A percentile compares a stretch with the other conserved stretches of the same genome.
Evolutionary conservation across 2,329 filamentous ascomycete species (phyloP).

Genomic region (Fonsecaea erecta): DNA sequence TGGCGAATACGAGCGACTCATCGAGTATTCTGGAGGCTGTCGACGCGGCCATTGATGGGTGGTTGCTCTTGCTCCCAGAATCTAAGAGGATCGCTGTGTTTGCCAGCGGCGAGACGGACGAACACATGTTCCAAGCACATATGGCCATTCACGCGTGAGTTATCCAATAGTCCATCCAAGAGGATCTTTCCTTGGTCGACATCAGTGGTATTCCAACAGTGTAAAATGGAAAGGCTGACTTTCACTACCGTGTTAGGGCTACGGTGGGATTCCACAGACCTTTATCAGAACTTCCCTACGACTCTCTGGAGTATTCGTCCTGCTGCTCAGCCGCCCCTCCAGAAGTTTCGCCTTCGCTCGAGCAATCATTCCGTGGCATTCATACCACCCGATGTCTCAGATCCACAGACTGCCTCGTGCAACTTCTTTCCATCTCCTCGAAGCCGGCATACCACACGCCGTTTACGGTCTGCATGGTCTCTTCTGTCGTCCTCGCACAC

Average conservation of each 20-base stretch:
- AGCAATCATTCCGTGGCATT: constrained; percentile 42
- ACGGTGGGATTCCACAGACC: constrained; percentile 48
- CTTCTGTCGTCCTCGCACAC: constrained; percentile 43
- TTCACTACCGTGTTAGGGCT: constrained; percentile 37
- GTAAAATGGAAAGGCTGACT: neutral
- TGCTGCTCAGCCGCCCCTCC: constrained; percentile 41
- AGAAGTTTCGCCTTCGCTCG: neutral
- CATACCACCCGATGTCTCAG: constrained; percentile 49
- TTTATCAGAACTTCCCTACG: constrained; percentile 48
- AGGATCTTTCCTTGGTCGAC: neutral
- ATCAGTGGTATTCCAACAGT: neutral
- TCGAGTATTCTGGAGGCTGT: constrained; percentile 42
- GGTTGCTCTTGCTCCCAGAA: constrained; percentile 47
- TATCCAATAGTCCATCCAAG: neutral
- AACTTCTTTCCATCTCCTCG: constrained; percentile 46
- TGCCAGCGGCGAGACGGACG: constrained; percentile 38
- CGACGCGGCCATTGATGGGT: constrained; percentile 48
- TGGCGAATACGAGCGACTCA: constrained; percentile 37
- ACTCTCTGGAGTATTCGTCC: constrained; percentile 47
- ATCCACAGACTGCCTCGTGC: constrained; percentile 47
- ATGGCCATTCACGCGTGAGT: constrained; percentile 66
- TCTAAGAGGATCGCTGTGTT: constrained; percentile 42
- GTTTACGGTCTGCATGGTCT: constrained; percentile 51
- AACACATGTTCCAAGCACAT: constrained; percentile 85
- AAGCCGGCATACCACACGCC: constrained; percentile 46